Percentiles rank a stretch among this genome's conserved stretches.
Evolutionary conservation across 1,284 basidiomycete species (phyloP).

Genomic region (Rhodotorula mucilaginosa): DNA sequence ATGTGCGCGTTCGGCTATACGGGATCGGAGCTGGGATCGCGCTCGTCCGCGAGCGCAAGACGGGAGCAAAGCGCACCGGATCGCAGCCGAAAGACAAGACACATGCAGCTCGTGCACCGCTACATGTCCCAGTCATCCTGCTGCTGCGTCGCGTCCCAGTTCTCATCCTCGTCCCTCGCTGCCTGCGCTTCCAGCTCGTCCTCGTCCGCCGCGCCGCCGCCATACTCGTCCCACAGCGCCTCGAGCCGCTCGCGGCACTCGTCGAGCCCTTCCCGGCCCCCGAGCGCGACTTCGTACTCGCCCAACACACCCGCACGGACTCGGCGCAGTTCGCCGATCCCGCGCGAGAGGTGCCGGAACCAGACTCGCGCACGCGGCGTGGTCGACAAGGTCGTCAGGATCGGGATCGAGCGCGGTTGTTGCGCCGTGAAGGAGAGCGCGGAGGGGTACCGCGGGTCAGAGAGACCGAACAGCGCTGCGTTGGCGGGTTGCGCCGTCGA

Average conservation of each 20-base stretch:
- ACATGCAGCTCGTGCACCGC: too few species aligned
- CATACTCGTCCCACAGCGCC: conserved; percentile 23
- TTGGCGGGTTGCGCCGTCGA: conserved; percentile 7
- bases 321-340: conserved; percentile 24
- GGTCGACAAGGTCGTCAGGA: conserved; percentile 34
- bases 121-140: conserved; percentile 18
- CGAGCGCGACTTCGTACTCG: conserved; percentile 25
- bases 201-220: conserved; percentile 10
- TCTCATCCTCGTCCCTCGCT: conserved; percentile 25
- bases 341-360: conserved; percentile 6
- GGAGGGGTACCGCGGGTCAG: conserved; percentile 22
- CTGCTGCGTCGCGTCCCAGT: conserved; percentile 19
- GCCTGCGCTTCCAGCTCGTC: conserved; percentile 10
- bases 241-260: conserved; percentile 34
- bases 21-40: too few species aligned
- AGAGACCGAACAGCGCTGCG: conserved; percentile 25
- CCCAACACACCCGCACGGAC: conserved; percentile 7
- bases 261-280: conserved; percentile 28
- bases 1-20: neutral
- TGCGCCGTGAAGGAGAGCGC: conserved; percentile 5
- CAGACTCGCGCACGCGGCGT: conserved; percentile 18
- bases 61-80: too few species aligned
- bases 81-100: too few species aligned
- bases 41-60: too few species aligned
- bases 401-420: conserved; percentile 18